Evolutionary conservation across 495 filamentous ascomycete species (phyloP), one percentile per base, ranked within the genome.

Genomic region (Penicillium parvum): DNA sequence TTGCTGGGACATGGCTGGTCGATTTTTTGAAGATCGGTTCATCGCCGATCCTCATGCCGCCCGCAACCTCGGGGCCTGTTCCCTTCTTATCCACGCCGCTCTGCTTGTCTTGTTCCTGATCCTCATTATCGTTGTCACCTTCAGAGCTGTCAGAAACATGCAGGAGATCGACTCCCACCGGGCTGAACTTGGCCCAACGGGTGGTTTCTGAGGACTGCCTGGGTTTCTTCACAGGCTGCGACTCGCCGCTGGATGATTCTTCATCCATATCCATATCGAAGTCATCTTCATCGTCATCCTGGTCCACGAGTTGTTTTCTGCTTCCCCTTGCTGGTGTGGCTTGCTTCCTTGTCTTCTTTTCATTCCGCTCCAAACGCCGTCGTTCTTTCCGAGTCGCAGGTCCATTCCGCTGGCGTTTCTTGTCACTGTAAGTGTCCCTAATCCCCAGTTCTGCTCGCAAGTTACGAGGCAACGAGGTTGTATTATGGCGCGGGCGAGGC

Each of bases 401-500:
- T 7, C 61, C 64, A 22, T 60, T 65, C 5, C 57, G 61, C 34
- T 58, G 66, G 17, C 69, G 65, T 45, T 68, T 63, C 50, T 68
- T 68, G 4, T 60, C 57, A 10, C 63, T 59, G 30, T 66, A 68
- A 3, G 53, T 49, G 51, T 69, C 71, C 40, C 66, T 60, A 19
- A 75, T 68, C 3, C 75, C 77, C 12, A 89, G 57, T 55, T 85
- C 75, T 5, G 76, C 71, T 5, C 77, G 71, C 7, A 89, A 61
- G 27, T 71, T 50, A 27, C 71, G 71, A n/a, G 85, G 85, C 27
- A 89, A 65, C 18, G 76, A 80, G 14, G 82, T 79, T 7, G 76
- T 81, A 50, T 74, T 74, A 57, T 76, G 75, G 50, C 50, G 64
- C 5, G 64, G 66, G 30, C 67, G 66, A 14, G 42, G 58, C 65